Evolutionary conservation across 148 eudicot genomes (phyloP).

Genomic region (Camellia lanceoleosa): DNA sequence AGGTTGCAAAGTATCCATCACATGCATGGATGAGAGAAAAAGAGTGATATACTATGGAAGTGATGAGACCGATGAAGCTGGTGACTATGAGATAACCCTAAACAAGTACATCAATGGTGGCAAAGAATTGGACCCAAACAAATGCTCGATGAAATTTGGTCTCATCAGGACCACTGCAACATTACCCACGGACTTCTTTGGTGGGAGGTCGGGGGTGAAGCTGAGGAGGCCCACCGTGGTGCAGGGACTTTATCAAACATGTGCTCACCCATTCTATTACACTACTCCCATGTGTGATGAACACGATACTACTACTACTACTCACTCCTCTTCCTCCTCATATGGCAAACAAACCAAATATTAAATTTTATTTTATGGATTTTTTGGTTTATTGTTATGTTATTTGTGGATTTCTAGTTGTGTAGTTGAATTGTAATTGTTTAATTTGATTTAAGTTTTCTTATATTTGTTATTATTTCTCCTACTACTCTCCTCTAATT

Average conservation of each 20-base stretch:
- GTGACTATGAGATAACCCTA: slow-evolving; percentile 44
- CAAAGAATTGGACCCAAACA: slow-evolving; percentile 43
- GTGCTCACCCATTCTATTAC: slow-evolving; percentile 59
- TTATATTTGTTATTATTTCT: too few species aligned
- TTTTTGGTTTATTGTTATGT: slow-evolving; percentile 12
- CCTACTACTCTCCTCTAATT: too few species aligned
- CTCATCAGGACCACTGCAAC: slow-evolving; percentile 60
- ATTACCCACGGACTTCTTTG: slow-evolving; percentile 51
- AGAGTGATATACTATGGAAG: slow-evolving; percentile 54
- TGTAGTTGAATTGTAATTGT: too few species aligned
- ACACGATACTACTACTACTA: slow-evolving; percentile 11
- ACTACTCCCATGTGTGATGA: slow-evolving; percentile 74
- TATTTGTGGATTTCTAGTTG: too few species aligned
- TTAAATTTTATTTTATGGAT: not conserved
- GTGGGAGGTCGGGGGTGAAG: slow-evolving; percentile 58
- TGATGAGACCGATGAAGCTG: slow-evolving; percentile 60
- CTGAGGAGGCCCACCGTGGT: slow-evolving; percentile 49
- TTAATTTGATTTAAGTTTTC: too few species aligned
- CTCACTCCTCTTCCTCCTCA: not conserved
- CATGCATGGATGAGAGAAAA: slow-evolving; percentile 57
- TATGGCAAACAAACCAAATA: slow-evolving; percentile 18
- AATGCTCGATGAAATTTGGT: slow-evolving; percentile 64
- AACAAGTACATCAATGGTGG: slow-evolving; percentile 30
- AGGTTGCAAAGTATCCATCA: slow-evolving; percentile 68
- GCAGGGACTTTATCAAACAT: slow-evolving; percentile 47